Base-by-base conservation (phyloP, 257 asterid genomes). In the Plantago ovata region DNA sequence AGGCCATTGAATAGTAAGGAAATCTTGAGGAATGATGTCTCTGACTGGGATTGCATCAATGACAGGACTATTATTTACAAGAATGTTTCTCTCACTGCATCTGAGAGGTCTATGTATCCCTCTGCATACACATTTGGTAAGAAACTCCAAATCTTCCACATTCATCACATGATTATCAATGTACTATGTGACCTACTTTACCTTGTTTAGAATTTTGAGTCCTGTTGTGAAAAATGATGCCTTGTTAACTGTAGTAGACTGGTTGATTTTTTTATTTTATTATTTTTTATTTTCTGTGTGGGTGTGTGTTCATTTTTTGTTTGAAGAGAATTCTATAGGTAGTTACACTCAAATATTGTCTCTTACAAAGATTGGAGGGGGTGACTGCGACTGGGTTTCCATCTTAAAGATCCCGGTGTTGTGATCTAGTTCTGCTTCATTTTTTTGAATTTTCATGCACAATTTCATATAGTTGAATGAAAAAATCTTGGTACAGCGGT, bases 41-140 rank as follows among this genome's bases (percentile, higher is more conserved):
- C 95, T 18, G 98, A 93, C 72, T 93, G 98, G 98, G 98, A 89
- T 45, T 93, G 97, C 72, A 75, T 93, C 72, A 86, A 78, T 63
- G 94, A 89, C 9, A 76, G 81, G 18, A 86, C 95, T 3, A 65
- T 93, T 68, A 64, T 89, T 47, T 82, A 80, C 81, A 93, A 81
- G 90, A 89, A 86, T 81, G 81, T 61, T 23, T 69, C 69, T 67
- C 78, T 84, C 50, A 81, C 89, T 6, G 78, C 85, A 2, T 71
- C 97, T 2, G 98, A 93, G 40, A 79, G 97, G 65, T 82, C 95
- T 13, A 82, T 85, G 87, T 88, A 80, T 75, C 98, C 98, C 24
- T 59, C 85, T 52, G 85, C 85, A 1, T 86, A 92, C 54, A 74
- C 84, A 57, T 89, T 88, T 78, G 98, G 98, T 92, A 73, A 82